Percentiles rank a stretch among this genome's conserved stretches.
Evolutionary conservation across 495 filamentous ascomycete species (phyloP).

Genomic region (Tuber borchii): DNA sequence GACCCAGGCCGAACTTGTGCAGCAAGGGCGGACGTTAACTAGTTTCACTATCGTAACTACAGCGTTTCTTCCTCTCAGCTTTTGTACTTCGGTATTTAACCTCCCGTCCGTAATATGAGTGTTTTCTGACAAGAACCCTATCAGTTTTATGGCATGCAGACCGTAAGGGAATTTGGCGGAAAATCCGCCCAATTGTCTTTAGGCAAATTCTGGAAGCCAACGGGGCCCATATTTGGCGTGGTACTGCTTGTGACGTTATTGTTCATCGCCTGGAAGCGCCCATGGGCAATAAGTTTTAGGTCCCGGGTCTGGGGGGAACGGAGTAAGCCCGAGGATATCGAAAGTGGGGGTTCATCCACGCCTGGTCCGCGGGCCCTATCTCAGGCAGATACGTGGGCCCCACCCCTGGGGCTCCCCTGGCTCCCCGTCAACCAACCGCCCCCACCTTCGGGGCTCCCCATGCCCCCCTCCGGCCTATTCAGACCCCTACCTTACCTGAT

Average conservation of each 20-base stretch:
- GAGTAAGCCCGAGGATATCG: not conserved
- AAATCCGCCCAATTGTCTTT: not conserved
- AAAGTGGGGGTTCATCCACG: too few relatives aligned
- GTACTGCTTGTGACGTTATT: not conserved
- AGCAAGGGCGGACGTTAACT: not conserved
- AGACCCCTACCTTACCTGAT: too few relatives aligned
- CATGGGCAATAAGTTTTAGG: rapidly evolving
- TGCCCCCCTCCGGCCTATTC: too few relatives aligned
- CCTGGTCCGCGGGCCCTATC: too few relatives aligned
- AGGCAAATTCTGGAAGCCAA: not conserved
- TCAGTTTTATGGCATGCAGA: not conserved
- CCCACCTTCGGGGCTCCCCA: too few relatives aligned
- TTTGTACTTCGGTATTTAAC: not conserved
- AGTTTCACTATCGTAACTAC: not conserved
- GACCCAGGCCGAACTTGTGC: not conserved
- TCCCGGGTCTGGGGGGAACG: rapidly evolving
- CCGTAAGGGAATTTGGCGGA: not conserved
- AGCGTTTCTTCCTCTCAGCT: not conserved
- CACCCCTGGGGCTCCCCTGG: too few relatives aligned
- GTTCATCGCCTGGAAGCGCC: not conserved
- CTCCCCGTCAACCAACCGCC: too few relatives aligned
- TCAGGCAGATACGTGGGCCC: too few relatives aligned
- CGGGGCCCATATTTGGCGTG: not conserved
- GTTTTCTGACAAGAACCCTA: not conserved
- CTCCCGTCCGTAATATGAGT: not conserved